phyloP scores from a whole-genome alignment of 306 rosid species.

The Glycine tomentella region DNA sequence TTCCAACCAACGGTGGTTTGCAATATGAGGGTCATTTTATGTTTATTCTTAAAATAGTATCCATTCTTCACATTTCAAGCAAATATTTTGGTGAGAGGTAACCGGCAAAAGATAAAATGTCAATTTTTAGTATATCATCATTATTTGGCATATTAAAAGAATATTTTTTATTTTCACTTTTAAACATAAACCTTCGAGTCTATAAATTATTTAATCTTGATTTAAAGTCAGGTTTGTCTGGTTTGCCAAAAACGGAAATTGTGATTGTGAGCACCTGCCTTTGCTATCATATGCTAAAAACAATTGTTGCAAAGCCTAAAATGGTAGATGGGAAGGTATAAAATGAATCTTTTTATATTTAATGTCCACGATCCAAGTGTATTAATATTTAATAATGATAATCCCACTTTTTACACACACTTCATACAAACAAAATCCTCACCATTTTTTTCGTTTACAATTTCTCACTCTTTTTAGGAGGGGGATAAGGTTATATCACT shows the following conservation, averaged over 20 bases:
- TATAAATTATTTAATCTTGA: not conserved
- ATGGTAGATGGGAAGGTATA: not conserved
- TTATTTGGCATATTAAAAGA: not conserved
- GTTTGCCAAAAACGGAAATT: conserved; percentile 20
- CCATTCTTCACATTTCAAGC: conserved; percentile 35
- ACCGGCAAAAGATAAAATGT: conserved; percentile 19
- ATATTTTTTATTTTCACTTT: not conserved
- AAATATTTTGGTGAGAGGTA: conserved; percentile 39
- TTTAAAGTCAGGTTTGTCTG: conserved; percentile 4
- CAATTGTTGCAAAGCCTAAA: not conserved
- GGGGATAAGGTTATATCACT: not conserved
- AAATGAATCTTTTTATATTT: not conserved
- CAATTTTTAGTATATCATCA: conserved; percentile 24
- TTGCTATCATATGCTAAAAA: not conserved
- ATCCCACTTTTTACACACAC: not conserved
- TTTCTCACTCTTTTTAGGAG: not conserved
- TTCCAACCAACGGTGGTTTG: conserved; percentile 30
- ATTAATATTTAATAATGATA: not conserved
- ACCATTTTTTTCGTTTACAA: not conserved
- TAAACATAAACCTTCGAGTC: not conserved
- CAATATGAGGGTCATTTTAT: conserved; percentile 29
- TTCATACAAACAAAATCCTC: not conserved
- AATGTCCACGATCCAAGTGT: not conserved
- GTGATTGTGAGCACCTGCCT: not conserved
- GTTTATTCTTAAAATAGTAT: conserved; percentile 5